Base-by-base conservation (phyloP, 1,284 basidiomycete genomes). In the Ceratobasidium sp. region DNA sequence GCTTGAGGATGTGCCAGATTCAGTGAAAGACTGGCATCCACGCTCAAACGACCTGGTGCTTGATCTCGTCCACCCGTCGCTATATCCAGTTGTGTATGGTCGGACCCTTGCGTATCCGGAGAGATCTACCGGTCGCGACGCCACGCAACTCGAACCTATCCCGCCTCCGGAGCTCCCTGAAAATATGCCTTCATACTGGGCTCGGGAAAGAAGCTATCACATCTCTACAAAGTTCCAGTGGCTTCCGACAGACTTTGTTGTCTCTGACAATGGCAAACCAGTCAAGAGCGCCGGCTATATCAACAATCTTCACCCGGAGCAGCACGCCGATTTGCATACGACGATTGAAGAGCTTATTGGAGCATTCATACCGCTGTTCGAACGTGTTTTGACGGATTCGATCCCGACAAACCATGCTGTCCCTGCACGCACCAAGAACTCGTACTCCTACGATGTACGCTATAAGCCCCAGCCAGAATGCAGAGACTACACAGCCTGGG, bases 381-480 rank as follows among this genome's bases (percentile, higher is more conserved):
- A 89, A 76, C 86, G 86, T 70, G 84, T 86, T 9, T 83, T 90
- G 9, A 88, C 88, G 0, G 88, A 89, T 78, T 89, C 40, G 86
- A 88, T 79, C 82, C 76, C 34, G 13, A 11, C 13, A 19, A 70
- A 70, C 52, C 22, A 70, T 11, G 32, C 57, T n/a, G 29, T 57
- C 1, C 68, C 68, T 15, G 52, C 32, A 13, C 68, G 68, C 2
- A 59, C 54, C 8, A n/a, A 13, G 15, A 70, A 70, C 37, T 8
- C 2, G 19, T 70, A 70, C 34, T 70, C 44, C 6, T 44, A 43
- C 46, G 15, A 46, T 59, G 15, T 62, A 44, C 7, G 44, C 56
- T n/a, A 37, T 8, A 37, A 37, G 37, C 37, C 56, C 6, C 49
- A 25, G 15, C 73, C 43, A 17, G 71, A 75, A 3, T 40, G 66